Conservation (phyloP, 176 grass and related monocot species). For the Miscanthus lutarioriparius region DNA sequence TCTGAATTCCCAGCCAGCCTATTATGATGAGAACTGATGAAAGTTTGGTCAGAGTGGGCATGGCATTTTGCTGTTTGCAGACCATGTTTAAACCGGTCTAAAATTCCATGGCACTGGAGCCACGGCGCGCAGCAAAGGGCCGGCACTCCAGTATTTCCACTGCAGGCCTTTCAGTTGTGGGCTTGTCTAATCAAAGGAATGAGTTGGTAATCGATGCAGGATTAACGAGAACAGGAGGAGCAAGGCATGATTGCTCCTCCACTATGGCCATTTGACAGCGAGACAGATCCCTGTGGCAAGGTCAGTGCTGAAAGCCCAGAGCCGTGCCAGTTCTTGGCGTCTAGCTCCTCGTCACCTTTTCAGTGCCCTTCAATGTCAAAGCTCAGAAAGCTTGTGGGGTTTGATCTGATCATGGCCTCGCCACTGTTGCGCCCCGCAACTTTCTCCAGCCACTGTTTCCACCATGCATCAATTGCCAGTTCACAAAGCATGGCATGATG, state of each 20-base stretch:
- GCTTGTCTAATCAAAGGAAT: background rate
- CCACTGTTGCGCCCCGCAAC: background rate
- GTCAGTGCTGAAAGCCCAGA: conserved; percentile 29
- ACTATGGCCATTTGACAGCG: conserved; percentile 10
- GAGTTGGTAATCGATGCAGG: background rate
- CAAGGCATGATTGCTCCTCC: background rate
- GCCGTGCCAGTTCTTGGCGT: conserved; percentile 33
- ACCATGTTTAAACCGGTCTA: background rate
- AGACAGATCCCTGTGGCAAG: conserved; percentile 35
- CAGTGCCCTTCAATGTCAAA: conserved; percentile 53
- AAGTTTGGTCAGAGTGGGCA: background rate
- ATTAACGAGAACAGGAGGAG: background rate
- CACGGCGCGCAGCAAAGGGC: conserved; percentile 21
- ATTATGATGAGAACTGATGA: conserved; percentile 9
- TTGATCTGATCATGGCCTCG: conserved; percentile 22
- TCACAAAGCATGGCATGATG: conserved; percentile 51
- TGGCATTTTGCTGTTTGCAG: background rate
- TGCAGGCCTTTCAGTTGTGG: background rate
- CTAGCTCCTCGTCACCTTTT: conserved; percentile 47
- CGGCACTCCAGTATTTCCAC: background rate
- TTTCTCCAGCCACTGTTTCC: conserved; percentile 27
- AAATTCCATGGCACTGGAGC: conserved; percentile 17
- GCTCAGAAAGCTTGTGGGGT: conserved; percentile 27
- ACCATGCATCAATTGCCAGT: conserved; percentile 34
- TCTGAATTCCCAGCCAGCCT: conserved; percentile 28